Conservation (phyloP, 495 filamentous ascomycete species). For the Amniculicola lignicola region DNA sequence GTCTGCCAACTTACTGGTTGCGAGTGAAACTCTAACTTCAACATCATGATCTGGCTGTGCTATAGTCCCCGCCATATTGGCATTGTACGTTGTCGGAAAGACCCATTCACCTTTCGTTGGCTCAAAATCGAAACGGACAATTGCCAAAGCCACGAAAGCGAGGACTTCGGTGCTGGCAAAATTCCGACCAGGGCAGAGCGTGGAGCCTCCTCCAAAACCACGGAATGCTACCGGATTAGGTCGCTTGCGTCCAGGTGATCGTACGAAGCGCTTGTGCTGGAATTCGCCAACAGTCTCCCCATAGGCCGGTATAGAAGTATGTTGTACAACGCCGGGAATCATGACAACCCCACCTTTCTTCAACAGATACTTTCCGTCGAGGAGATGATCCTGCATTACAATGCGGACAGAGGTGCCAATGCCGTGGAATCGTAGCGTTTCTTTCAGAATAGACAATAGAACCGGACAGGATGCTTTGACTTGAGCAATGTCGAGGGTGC, state of each 20-base stretch:
- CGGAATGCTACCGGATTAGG: constrained; percentile 22
- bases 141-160: constrained; percentile 21
- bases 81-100: constrained; percentile 17
- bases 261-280: constrained; percentile 25
- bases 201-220: constrained; percentile 23
- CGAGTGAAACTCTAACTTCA: constrained; percentile 3
- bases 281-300: constrained; percentile 22
- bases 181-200: constrained; percentile 30
- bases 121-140: constrained; percentile 23
- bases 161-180: constrained; percentile 30
- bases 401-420: constrained; percentile 20
- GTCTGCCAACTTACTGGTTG: background rate
- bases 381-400: constrained; percentile 23
- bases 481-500: constrained; percentile 15
- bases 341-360: constrained; percentile 29
- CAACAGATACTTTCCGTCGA: constrained; percentile 25
- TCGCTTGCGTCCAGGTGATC: constrained; percentile 5
- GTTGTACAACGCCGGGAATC: constrained; percentile 19
- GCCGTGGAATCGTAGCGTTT: constrained; percentile 14
- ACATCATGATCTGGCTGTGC: constrained; percentile 15
- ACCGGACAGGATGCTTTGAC: constrained; percentile 21
- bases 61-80: constrained; percentile 6
- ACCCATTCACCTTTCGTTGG: constrained; percentile 11
- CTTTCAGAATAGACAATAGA: constrained; percentile 11
- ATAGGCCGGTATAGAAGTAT: constrained; percentile 10